phyloP scores from a whole-genome alignment of 805 yeast species.

The Osmozyma mogii region DNA sequence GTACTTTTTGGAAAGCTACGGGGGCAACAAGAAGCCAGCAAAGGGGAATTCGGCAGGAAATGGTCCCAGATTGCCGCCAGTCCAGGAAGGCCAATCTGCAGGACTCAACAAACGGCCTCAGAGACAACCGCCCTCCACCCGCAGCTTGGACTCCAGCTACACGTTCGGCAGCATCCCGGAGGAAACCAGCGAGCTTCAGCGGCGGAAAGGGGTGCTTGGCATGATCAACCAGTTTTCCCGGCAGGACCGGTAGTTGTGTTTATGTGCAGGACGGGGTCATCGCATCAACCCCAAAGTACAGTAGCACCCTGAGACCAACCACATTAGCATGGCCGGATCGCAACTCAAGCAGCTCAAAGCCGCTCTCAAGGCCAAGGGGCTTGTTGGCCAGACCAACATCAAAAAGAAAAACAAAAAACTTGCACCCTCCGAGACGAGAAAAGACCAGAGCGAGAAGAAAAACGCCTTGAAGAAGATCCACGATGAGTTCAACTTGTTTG shows the following conservation, averaged over 20 bases:
- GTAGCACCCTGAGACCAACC: too few relatives aligned
- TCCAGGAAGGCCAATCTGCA: too few relatives aligned
- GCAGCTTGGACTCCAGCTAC: neutral
- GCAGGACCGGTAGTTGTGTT: conserved; percentile 34
- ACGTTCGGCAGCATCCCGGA: conserved; percentile 17
- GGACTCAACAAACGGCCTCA: conserved; percentile 1
- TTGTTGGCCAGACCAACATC: conserved; percentile 77
- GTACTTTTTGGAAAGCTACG: conserved; percentile 77
- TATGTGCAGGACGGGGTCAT: conserved; percentile 4
- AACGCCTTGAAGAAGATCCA: conserved; percentile 53
- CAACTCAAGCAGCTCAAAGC: conserved; percentile 80
- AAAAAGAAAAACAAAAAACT: conserved; percentile 48
- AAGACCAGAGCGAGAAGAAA: conserved; percentile 52
- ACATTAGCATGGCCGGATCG: conserved; percentile 82
- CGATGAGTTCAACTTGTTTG: conserved; percentile 86
- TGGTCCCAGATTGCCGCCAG: neutral
- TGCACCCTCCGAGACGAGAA: conserved; percentile 55
- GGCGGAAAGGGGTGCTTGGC: conserved; percentile 59
- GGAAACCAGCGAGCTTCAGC: conserved; percentile 20
- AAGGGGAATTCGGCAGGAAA: conserved; percentile 1
- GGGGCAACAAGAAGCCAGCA: conserved; percentile 25
- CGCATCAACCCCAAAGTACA: too few relatives aligned
- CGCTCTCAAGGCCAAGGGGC: conserved; percentile 66
- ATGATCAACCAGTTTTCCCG: conserved; percentile 74
- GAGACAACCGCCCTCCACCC: conserved; percentile 1